phyloP scores from a whole-genome alignment of 2,329 filamentous ascomycete genomes.

The Stachybotrys elegans region DNA sequence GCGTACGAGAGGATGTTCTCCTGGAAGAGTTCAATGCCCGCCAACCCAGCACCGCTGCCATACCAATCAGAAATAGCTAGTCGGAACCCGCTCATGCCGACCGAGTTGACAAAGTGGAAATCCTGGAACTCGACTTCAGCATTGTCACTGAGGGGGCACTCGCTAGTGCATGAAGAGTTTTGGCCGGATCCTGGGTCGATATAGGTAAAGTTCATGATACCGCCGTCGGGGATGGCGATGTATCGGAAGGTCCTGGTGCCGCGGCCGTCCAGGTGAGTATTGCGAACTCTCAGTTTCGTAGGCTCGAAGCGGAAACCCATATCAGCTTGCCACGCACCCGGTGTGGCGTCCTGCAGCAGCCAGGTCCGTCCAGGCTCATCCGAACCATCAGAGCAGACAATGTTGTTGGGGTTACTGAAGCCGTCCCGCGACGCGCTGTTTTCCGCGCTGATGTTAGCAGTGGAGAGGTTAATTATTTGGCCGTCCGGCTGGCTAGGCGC shows the following conservation, averaged over 20 bases:
- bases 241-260: constrained; percentile 87
- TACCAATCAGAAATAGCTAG: constrained; percentile 87
- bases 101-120: constrained; percentile 80
- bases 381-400: constrained; percentile 69
- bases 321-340: constrained; percentile 77
- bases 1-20: constrained; percentile 84
- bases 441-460: constrained; percentile 66
- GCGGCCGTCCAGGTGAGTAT: constrained; percentile 76
- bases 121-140: constrained; percentile 68
- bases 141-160: constrained; percentile 78
- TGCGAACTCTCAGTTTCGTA: constrained; percentile 81
- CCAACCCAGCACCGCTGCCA: constrained; percentile 75
- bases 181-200: constrained; percentile 67
- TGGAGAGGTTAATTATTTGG: constrained; percentile 78
- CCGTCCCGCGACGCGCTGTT: constrained; percentile 57
- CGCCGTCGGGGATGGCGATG: constrained; percentile 77
- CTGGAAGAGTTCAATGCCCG: constrained; percentile 82
- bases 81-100: constrained; percentile 84
- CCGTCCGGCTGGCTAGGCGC: constrained; percentile 61
- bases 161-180: constrained; percentile 68
- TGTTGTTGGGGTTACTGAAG: constrained; percentile 71
- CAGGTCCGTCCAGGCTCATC: constrained; percentile 74
- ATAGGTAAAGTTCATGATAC: constrained; percentile 95
- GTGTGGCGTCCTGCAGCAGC: constrained; percentile 65
- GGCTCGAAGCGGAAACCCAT: constrained; percentile 84